Conservation (phyloP, 1,139 yeast species). For the Magnusiomyces sp. region DNA sequence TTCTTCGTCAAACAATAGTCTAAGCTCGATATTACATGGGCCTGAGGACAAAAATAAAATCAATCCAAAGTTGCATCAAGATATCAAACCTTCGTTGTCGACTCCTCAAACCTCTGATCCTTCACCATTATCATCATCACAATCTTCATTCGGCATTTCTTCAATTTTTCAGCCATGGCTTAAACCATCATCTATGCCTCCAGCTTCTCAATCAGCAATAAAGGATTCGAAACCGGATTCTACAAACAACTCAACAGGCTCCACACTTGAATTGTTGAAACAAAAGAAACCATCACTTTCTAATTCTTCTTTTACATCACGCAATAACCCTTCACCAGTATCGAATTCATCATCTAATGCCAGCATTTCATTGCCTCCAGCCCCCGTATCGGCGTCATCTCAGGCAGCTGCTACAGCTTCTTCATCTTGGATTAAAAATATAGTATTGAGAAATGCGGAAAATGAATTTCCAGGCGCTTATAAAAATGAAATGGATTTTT, state of each 20-base stretch:
- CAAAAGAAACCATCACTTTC: neutral
- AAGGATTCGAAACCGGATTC: neutral
- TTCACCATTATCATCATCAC: neutral
- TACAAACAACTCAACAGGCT: conserved; percentile 1
- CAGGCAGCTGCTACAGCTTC: conserved; percentile 1
- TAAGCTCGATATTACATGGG: conserved; percentile 2
- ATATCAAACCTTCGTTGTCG: no score
- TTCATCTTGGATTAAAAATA: conserved; percentile 12
- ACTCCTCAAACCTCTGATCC: no score
- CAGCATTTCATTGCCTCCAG: neutral
- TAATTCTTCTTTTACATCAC: no score
- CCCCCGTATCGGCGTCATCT: neutral
- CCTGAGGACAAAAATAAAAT: no score
- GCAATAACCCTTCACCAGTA: no score
- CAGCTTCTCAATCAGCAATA: conserved; percentile 5
- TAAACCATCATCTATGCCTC: conserved; percentile 1
- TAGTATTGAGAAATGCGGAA: conserved; percentile 9
- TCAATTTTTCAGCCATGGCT: conserved; percentile 14
- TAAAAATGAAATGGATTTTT: conserved; percentile 10
- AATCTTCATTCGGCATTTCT: conserved; percentile 8
- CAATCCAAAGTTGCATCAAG: no score
- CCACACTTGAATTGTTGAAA: neutral
- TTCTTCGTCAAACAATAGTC: neutral
- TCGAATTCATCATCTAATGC: no score
- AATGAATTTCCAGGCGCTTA: conserved; percentile 12